Conservation (phyloP, 352 stramenopile species). For the Aphanomyces invadans region DNA sequence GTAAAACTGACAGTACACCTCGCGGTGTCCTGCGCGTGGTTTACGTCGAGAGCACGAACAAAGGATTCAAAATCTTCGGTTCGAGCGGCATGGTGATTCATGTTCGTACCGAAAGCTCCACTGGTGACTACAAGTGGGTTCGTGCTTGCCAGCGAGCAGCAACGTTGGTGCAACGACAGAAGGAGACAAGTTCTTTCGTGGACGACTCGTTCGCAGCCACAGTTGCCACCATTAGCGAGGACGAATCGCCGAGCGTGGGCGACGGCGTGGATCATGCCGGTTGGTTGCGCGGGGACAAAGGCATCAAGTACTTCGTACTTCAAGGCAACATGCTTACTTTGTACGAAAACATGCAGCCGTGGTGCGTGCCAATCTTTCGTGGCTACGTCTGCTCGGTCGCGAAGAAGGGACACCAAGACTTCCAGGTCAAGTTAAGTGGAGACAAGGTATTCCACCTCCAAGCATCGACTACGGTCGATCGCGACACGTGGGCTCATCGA, state of each 20-base stretch:
- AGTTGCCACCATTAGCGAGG: slow-evolving; percentile 47
- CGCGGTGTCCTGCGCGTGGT: slow-evolving; percentile 62
- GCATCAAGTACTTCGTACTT: slow-evolving; percentile 62
- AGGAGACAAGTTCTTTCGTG: slow-evolving; percentile 56
- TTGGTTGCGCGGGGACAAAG: slow-evolving; percentile 67
- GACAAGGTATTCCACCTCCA: slow-evolving; percentile 65
- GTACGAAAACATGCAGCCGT: slow-evolving; percentile 74
- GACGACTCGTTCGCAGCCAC: slow-evolving; percentile 63
- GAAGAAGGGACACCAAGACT: slow-evolving; percentile 49
- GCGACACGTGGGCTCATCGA: slow-evolving; percentile 3
- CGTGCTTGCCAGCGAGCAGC: slow-evolving; percentile 62
- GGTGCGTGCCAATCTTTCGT: slow-evolving; percentile 64
- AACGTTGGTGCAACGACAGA: slow-evolving; percentile 59
- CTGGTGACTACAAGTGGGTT: slow-evolving; percentile 63
- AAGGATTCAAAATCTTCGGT: slow-evolving; percentile 76
- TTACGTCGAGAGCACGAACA: slow-evolving; percentile 68
- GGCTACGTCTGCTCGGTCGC: slow-evolving; percentile 63
- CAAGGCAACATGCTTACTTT: slow-evolving; percentile 78
- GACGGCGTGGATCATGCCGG: slow-evolving; percentile 50
- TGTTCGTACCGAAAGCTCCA: slow-evolving; percentile 69
- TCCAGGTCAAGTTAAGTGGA: slow-evolving; percentile 54
- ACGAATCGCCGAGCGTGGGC: slow-evolving; percentile 30
- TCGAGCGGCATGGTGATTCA: slow-evolving; percentile 81
- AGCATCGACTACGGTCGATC: slow-evolving; percentile 54
- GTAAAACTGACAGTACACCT: slow-evolving; percentile 57